Evolutionary conservation across 2,329 filamentous ascomycete species (phyloP), one percentile per base, ranked within the genome.

Genomic region (Sporothrix protearum): DNA sequence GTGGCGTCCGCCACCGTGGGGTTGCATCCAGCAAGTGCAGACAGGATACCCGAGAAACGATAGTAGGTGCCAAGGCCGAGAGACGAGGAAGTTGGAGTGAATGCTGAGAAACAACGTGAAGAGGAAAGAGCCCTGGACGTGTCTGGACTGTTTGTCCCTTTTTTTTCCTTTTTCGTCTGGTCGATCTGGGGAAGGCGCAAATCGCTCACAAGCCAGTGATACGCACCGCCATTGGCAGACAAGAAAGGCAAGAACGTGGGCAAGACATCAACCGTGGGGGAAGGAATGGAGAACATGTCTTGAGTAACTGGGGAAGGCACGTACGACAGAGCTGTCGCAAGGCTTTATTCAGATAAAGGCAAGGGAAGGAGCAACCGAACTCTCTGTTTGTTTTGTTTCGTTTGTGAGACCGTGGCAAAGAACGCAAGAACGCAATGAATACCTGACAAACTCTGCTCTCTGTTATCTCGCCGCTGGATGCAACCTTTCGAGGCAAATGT

Each of bases 171-270:
- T 63, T 45, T 63, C 22, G 3, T 25, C n/a, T 45, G n/a, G 16
- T 45, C 14, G 28, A 33, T 49, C 42, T 39, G 63, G 42, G 39
- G 63, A 66, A 66, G 63, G 63, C 42, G 25, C 63, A 66, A 49
- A 47, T 42, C 63, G 61, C 63, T 55, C 47, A 53, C 66, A 68
- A 53, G 66, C 66, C 66, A 68, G 49, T n/a, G n/a, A 25, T 68
- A 49, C 47, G 47, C 30, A 7, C 45, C 45, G 47, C n/a, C 28
- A 68, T 68, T 68, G 66, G 47, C 63, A 33, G 63, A 49, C 59
- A 28, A 45, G 36, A 39, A 2, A 45, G 59, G 59, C 36, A 64
- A 45, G 59, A 64, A 45, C 59, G 22, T 22, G 12, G 59, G 59
- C 59, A 25, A 64, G 57, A 63, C 57, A 51, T n/a, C 33, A 22